These are phyloP conservation scores for Cystobasidiopsis lactophilus DNA, from an alignment of 768 basidiomycete species.

Conservation along the genomic window DNA sequence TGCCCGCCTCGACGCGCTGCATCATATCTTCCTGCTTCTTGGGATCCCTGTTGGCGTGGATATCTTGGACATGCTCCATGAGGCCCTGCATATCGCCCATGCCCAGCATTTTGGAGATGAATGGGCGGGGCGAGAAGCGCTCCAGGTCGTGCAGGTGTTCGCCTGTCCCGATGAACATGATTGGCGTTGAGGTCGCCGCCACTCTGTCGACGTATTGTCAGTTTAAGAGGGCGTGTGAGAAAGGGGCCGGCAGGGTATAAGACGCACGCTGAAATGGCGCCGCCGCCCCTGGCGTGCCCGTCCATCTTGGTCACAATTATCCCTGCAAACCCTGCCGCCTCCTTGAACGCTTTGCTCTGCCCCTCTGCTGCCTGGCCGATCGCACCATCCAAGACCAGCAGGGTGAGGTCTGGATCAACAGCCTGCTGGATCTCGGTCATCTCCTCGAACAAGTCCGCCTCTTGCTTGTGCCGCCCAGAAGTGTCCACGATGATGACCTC, in stretches of 20 bases:
- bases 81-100: slow-evolving; percentile 90
- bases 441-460: slow-evolving; percentile 85
- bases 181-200: slow-evolving; percentile 94
- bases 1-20: slow-evolving; percentile 91
- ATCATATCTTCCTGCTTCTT: slow-evolving; percentile 95
- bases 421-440: slow-evolving; percentile 93
- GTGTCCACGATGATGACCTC: slow-evolving; percentile 99
- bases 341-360: slow-evolving; percentile 90
- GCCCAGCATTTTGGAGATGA: slow-evolving; percentile 87
- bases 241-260: not conserved
- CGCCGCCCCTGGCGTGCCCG: slow-evolving; percentile 95
- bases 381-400: slow-evolving; percentile 85
- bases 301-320: slow-evolving; percentile 99
- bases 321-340: slow-evolving; percentile 88
- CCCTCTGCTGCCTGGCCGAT: slow-evolving; percentile 98
- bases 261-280: slow-evolving; percentile 91
- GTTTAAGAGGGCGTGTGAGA: too few relatives aligned
- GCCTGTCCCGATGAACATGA: slow-evolving; percentile 93
- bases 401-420: slow-evolving; percentile 87
- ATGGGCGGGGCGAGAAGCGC: slow-evolving; percentile 82
- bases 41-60: slow-evolving; percentile 36
- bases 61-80: slow-evolving; percentile 97
- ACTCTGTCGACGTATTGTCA: slow-evolving; percentile 36
- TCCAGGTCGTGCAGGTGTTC: slow-evolving; percentile 97
- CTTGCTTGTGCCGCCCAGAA: slow-evolving; percentile 89